Evolutionary conservation across 306 rosid genomes (phyloP).

Genomic region (Cicer pinnatifidum): DNA sequence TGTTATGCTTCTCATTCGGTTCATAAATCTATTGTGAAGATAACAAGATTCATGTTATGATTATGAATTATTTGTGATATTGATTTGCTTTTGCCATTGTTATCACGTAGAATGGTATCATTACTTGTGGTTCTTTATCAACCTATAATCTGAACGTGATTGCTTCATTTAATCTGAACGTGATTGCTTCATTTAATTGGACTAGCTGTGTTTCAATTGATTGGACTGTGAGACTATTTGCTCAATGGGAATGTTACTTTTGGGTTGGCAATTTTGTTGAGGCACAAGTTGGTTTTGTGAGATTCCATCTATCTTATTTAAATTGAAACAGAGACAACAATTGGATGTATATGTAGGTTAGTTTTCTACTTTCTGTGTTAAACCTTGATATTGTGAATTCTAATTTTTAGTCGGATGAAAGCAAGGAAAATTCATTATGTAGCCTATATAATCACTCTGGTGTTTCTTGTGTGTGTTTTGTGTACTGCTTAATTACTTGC

Average conservation of each 20-base stretch:
- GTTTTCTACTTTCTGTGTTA: neutral
- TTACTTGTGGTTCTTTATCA: neutral
- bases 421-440: neutral
- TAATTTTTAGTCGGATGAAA: conserved; percentile 2
- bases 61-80: conserved; percentile 1
- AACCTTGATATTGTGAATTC: neutral
- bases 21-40: neutral
- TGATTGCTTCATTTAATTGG: conserved; percentile 21
- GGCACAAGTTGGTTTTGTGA: conserved; percentile 9
- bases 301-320: neutral
- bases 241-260: neutral
- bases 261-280: neutral
- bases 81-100: conserved; percentile 11
- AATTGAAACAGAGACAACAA: neutral
- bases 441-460: neutral
- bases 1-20: conserved; percentile 2
- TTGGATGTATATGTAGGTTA: neutral
- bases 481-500: neutral
- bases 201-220: neutral
- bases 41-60: neutral
- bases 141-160: conserved; percentile 17
- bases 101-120: neutral
- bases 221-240: neutral
- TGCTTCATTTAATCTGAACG: conserved; percentile 1
- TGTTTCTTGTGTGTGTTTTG: neutral